phyloP scores from a whole-genome alignment of 2,329 filamentous ascomycete species.

The Thermoascus crustaceus region DNA sequence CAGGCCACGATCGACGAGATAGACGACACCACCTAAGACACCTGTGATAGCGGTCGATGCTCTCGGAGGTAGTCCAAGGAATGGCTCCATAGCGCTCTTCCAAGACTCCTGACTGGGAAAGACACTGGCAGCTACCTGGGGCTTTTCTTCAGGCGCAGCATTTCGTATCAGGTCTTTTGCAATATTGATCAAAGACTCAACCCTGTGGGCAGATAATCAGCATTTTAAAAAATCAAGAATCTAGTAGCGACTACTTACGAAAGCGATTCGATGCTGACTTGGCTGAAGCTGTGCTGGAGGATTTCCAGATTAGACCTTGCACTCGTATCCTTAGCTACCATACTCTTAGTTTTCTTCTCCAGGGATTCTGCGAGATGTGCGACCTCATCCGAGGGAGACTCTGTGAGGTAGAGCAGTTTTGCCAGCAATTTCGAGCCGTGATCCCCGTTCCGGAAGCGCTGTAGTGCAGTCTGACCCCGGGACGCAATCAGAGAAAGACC shows the following conservation, averaged over 20 bases:
- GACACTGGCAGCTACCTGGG: slow-evolving; percentile 36
- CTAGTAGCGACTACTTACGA: slow-evolving; percentile 36
- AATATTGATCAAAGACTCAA: slow-evolving; percentile 50
- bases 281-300: slow-evolving; percentile 43
- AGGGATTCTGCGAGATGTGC: slow-evolving; percentile 34
- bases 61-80: slow-evolving; percentile 36
- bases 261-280: slow-evolving; percentile 36
- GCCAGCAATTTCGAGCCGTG: slow-evolving; percentile 45
- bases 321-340: slow-evolving; percentile 31
- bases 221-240: too few species aligned
- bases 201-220: slow-evolving; percentile 33
- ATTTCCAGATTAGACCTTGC: slow-evolving; percentile 44
- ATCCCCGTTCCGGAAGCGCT: slow-evolving; percentile 35
- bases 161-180: slow-evolving; percentile 41
- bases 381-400: slow-evolving; percentile 46
- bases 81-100: slow-evolving; percentile 51
- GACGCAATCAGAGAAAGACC: slow-evolving; percentile 39
- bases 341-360: slow-evolving; percentile 24
- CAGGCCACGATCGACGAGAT: slow-evolving; percentile 45
- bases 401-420: slow-evolving; percentile 45
- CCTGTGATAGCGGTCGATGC: slow-evolving; percentile 66
- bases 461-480: slow-evolving; percentile 33
- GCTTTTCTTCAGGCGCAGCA: slow-evolving; percentile 17
- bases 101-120: slow-evolving; percentile 60
- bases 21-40: slow-evolving; percentile 60